phyloP scores from a whole-genome alignment of 73 alveolate genomes.

The Diophrys sp. region DNA sequence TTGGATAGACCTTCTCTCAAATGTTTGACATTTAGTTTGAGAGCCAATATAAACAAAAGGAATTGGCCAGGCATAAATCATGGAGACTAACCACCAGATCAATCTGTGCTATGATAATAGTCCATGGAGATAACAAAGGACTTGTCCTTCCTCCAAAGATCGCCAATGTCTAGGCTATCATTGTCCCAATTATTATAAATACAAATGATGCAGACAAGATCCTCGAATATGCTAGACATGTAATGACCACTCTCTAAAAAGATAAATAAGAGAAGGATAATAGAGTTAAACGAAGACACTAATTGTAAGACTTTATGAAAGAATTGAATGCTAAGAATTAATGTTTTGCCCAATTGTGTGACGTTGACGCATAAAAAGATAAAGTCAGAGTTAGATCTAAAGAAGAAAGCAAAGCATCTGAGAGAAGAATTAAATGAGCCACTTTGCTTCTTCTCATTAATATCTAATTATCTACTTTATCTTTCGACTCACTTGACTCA shows the following conservation, averaged over 20 bases:
- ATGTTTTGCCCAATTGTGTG: slow-evolving; percentile 93
- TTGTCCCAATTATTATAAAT: slow-evolving; percentile 96
- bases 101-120: slow-evolving; percentile 94
- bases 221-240: no score
- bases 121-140: slow-evolving; percentile 99
- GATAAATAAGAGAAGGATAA: slow-evolving; percentile 60
- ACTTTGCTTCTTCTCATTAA: no score
- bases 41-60: slow-evolving; percentile 87
- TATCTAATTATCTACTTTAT: no score
- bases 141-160: slow-evolving; percentile 99
- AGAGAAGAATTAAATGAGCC: no score
- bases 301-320: slow-evolving; percentile 79
- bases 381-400: slow-evolving; percentile 60
- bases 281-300: slow-evolving; percentile 54
- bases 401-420: slow-evolving; percentile 1
- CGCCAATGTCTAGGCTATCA: slow-evolving; percentile 95
- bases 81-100: slow-evolving; percentile 99
- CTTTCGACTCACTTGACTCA: no score
- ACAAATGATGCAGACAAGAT: no score
- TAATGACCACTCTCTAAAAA: slow-evolving; percentile 67
- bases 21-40: slow-evolving; percentile 96
- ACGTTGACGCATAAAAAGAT: slow-evolving; percentile 82
- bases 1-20: slow-evolving; percentile 99
- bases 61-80: slow-evolving; percentile 94
- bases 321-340: slow-evolving; percentile 77